phyloP scores from a whole-genome alignment of 1,139 yeast genomes.

The Citeromyces hawaiiensis region DNA sequence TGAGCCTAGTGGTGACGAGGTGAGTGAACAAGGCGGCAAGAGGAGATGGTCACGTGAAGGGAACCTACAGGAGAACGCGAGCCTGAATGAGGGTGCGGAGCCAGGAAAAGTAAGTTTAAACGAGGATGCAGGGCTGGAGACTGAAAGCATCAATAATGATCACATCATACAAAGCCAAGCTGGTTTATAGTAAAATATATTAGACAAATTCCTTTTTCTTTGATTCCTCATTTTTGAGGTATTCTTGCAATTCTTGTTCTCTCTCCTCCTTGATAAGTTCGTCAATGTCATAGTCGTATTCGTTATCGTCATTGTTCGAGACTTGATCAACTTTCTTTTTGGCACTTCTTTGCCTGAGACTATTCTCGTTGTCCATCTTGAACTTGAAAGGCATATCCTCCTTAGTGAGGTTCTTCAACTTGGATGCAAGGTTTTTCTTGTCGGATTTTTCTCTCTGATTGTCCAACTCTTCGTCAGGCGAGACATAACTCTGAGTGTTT shows the following conservation, averaged over 20 bases:
- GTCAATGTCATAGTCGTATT: constrained; percentile 33
- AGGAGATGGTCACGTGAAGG: constrained; percentile 15
- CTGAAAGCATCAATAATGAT: neutral
- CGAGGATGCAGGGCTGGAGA: neutral
- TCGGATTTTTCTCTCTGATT: constrained; percentile 4
- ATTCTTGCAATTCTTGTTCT: constrained; percentile 1
- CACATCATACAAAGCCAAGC: neutral
- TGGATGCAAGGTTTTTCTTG: constrained; percentile 14
- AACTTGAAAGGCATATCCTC: constrained; percentile 23
- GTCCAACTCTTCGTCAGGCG: constrained; percentile 21
- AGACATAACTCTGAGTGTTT: constrained; percentile 13
- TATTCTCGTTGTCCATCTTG: constrained; percentile 9
- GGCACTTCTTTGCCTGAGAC: constrained; percentile 10
- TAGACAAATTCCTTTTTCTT: constrained; percentile 1
- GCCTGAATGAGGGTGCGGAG: constrained; percentile 7
- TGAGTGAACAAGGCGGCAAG: constrained; percentile 3
- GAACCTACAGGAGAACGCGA: constrained; percentile 10
- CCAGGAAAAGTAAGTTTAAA: too few species aligned
- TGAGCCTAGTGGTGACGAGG: constrained; percentile 5
- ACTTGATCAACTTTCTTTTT: constrained; percentile 6
- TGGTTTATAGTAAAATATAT: neutral
- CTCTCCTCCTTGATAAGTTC: constrained; percentile 30
- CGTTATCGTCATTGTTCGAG: constrained; percentile 15
- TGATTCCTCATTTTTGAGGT: neutral
- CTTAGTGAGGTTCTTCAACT: constrained; percentile 15